Evolutionary conservation across 2,329 filamentous ascomycete genomes (phyloP), one percentile per base, ranked within the genome.

Genomic region (Calonectria pauciramosa): DNA sequence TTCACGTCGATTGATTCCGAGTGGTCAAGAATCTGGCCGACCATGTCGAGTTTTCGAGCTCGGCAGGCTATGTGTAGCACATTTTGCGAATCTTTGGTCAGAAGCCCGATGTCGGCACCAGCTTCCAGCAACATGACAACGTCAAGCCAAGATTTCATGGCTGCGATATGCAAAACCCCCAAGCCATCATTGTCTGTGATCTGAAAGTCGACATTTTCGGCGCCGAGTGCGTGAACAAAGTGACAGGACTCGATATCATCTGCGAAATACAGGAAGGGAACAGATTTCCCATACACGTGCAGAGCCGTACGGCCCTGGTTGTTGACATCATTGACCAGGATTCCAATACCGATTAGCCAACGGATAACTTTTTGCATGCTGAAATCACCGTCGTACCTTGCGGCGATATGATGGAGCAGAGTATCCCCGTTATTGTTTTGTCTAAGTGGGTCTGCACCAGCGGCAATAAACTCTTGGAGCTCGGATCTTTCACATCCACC

Each of bases 61-160:
- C 75, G 76, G 8, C 75, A 79, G 4, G 77, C 73, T 1, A 80
- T n/a, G 64, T 80, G 79, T 1, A 80, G 65, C 4, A 73, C 32
- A 28, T 76, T 78, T 20, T 78, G 76, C 0, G 28, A 70, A 38
- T 80, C 76, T 7, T 18, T 20, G 2, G 79, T 80, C 41, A 77
- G 36, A 20, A 41, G 14, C 13, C 67, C 56, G 0, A 77, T 14
- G 36, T 79, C 49, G 3, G 70, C 70, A 1, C 72, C 75, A 18
- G 66, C 60, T 3, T 28, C 68, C 3, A 76, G n/a, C 3, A 80
- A 18, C 10, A 56, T 65, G 2, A n/a, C 49, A 2, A 78, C 11
- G 13, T 73, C 68, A 28, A 41, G 8, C 44, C 60, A 73, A 11
- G 75, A 78, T n/a, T 32, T 70, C 70, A 73, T 77, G 7, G 16